These are phyloP conservation scores for Eurotiales sp. DNA, from an alignment of 2,329 filamentous ascomycete genomes.

Conservation along the genomic window DNA sequence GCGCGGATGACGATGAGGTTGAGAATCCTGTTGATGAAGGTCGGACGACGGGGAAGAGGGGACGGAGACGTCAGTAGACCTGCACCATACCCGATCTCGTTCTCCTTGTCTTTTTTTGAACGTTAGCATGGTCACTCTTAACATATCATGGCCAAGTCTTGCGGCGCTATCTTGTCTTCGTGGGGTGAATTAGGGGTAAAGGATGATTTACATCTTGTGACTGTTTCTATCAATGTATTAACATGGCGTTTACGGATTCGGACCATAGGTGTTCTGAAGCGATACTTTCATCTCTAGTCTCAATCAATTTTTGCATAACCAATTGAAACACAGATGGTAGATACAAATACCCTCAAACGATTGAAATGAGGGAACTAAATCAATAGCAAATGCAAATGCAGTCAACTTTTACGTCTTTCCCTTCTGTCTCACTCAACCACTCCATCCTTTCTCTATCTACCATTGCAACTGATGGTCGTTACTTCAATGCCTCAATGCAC, in stretches of 20 bases:
- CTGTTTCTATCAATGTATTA: constrained; percentile 11
- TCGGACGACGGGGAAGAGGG: constrained; percentile 37
- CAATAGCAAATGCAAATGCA: background rate
- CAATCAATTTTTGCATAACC: too few species aligned
- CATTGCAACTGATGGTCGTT: too few species aligned
- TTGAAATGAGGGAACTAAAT: too few species aligned
- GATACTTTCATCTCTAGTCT: too few species aligned
- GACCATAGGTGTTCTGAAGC: constrained; percentile 32
- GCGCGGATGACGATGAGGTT: constrained; percentile 59
- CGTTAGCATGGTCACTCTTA: too few species aligned
- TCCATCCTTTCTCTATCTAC: too few species aligned
- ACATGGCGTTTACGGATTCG: constrained; percentile 13
- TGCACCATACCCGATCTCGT: background rate
- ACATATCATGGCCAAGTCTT: background rate
- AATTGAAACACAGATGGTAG: too few species aligned
- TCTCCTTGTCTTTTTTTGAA: background rate
- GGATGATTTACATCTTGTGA: background rate
- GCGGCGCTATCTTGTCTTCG: too few species aligned
- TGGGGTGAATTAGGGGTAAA: too few species aligned
- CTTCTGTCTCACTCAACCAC: too few species aligned
- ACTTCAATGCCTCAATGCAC: too few species aligned
- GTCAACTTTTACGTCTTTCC: background rate
- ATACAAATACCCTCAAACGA: too few species aligned
- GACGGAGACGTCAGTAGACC: constrained; percentile 26
- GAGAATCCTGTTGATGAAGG: constrained; percentile 44